Base-by-base conservation (phyloP, 1,284 basidiomycete species). In the Puccinia triticina region DNA sequence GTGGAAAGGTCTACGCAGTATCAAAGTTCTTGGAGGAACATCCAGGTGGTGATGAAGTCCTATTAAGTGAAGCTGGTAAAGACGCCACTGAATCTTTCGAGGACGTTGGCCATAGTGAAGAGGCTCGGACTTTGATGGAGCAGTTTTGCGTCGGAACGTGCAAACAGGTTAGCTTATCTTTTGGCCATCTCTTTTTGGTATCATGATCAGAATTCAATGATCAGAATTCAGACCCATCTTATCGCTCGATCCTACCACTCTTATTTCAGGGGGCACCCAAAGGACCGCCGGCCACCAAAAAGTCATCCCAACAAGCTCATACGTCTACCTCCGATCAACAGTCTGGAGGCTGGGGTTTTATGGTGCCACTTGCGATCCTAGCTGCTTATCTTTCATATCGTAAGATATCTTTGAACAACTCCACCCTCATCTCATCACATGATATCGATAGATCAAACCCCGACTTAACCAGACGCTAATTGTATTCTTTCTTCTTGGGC, bases 1-100 rank as follows among this genome's bases (percentile, higher is more conserved):
- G 48, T 43, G 78, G 78, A 46, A 72, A 81, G 26, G 96, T 99
- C 83, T 99, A 99, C 90, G 91, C 97, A 88, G 92, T 93, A 85
- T 92, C 95, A 78, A 92, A 93, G 87, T 99, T 99, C 91, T 89
- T 96, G 86, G 95, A 98, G 88, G 96, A 99, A 94, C 96, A 98
- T 88, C 94, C 95, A 34, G 95, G 96, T 88, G 96, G 96, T 85
- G 96, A 98, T 89, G 96, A 99, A 89, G 96, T 99, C 82, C 91
- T 99, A 84, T 88, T 98, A 82, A 92, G 93, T 84, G 96, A 99
- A 89, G 92, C 91, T 86, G 94, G 96, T 85, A 92, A 93, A 87
- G 96, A 99, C 88, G 95, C 95, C 40, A 97, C 96, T 64, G 97
- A 99, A 87, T 95, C 96, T 16, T 99, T 99, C 86, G 97, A 99